Evolutionary conservation across 208 protist species (phyloP), one percentile per base, ranked within the genome.

Genomic region (Zelonia costaricensis): DNA sequence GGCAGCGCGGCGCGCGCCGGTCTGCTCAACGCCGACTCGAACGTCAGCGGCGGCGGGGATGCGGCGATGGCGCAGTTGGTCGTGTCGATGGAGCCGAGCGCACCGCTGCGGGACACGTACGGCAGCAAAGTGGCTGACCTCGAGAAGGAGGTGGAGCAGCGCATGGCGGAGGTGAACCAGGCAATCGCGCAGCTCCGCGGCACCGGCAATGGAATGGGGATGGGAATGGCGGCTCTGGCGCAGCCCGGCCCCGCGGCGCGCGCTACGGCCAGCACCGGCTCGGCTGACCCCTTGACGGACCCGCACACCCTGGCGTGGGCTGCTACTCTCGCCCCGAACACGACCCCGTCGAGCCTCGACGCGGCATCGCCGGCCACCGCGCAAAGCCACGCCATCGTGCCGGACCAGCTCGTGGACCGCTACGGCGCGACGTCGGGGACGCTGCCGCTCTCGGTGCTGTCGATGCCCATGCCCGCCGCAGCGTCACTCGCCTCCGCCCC

Each of bases 101-200:
- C 12, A 12, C 61, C 67, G n/a, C 71, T 88, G 56, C 67, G 68
- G 40, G 82, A 90, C 62, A 76, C 61, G n/a, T 86, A 90, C 53
- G 67, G 56, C 31, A 79, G 62, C 49, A 76, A 78, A 22, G 77
- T 95, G 31, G 62, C 86, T 0, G 66, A 63, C 27, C 67, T 95
- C 0, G 85, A 95, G 66, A 70, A 82, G 62, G 83, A 95, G 62
- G 89, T 95, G 43, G 79, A 87, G 59, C 74, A 80, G 62, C 85
- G 89, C n/a, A 95, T 95, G 86, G 71, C 75, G 39, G 84, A 92
- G 51, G 89, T 95, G 0, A 93, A 93, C 46, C 74, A 82, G 31
- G 86, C 86, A 22, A 86, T 95, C 25, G 76, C 80, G 15, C 64
- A 89, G 51, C 79, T 90, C 27, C 67, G 75, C 6, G 62, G 48